phyloP scores from a whole-genome alignment of 2,329 filamentous ascomycete genomes.

The Colletotrichum sublineola region DNA sequence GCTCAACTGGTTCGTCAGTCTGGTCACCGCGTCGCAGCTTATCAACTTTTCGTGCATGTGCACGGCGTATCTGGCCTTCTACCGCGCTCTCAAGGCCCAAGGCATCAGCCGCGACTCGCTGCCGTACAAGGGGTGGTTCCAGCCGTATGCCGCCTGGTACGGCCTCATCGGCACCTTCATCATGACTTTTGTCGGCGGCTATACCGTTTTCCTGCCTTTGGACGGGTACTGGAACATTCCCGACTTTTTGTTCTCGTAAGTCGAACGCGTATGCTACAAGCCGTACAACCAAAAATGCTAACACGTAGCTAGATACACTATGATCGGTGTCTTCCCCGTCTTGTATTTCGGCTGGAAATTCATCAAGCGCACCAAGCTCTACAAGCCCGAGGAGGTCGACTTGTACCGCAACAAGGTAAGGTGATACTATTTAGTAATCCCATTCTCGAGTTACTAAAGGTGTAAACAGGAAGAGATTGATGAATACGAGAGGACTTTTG shows the following conservation, averaged over 20 bases:
- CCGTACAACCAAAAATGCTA: background rate
- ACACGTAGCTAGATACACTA: slow-evolving; percentile 66
- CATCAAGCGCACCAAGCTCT: slow-evolving; percentile 71
- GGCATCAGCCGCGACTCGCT: slow-evolving; percentile 75
- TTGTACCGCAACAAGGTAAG: slow-evolving; percentile 66
- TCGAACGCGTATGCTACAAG: slow-evolving; percentile 30
- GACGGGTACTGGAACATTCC: slow-evolving; percentile 73
- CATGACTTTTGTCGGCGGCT: slow-evolving; percentile 83
- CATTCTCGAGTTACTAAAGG: background rate
- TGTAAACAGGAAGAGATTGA: slow-evolving; percentile 69
- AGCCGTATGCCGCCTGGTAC: slow-evolving; percentile 80
- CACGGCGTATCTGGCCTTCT: slow-evolving; percentile 79
- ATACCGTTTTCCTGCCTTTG: slow-evolving; percentile 78
- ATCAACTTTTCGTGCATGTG: slow-evolving; percentile 80
- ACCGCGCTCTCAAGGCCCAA: slow-evolving; percentile 77
- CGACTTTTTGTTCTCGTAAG: slow-evolving; percentile 79
- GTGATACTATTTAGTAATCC: background rate
- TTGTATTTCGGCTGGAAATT: slow-evolving; percentile 81
- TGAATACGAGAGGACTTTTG: slow-evolving; percentile 74
- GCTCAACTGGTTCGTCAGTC: slow-evolving; percentile 78
- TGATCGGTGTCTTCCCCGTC: slow-evolving; percentile 78
- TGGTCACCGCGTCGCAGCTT: slow-evolving; percentile 79
- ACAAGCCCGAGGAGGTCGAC: slow-evolving; percentile 71
- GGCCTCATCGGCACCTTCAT: slow-evolving; percentile 72
- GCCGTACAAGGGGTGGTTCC: slow-evolving; percentile 77